Evolutionary conservation across 257 asterid genomes (phyloP), one percentile per base, ranked within the genome.

Genomic region (Rubia yunnanensis): DNA sequence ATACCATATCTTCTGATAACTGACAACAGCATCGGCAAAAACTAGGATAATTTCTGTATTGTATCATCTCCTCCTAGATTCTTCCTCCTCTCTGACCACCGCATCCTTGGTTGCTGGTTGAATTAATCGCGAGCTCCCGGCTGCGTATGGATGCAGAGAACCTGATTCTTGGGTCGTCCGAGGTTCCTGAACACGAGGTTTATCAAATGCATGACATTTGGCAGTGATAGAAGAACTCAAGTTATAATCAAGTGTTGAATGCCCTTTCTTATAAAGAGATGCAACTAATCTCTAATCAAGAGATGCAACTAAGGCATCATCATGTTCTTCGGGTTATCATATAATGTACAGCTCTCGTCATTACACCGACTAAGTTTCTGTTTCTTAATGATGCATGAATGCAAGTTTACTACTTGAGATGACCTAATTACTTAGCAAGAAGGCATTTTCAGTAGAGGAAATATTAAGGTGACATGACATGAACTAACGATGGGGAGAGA

Each of bases 121-220:
- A 67, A 44, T 44, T 15, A 59, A 54, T 73, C 75, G 75, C n/a
- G 63, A 69, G 49, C 65, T 69, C 26, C 77, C 74, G 14, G 69
- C 68, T 65, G 79, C 63, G 35, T 63, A 73, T 26, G 85, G 81
- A 60, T 63, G 82, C 38, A 72, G 72, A 60, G 86, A 80, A 66
- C 81, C 81, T 5, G 81, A 71, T 56, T 84, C 91, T 14, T 82
- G 85, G 68, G 64, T 66, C 10, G 82, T 64, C 55, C 96, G 92
- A 63, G 87, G 83, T 48, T 88, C 98, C 96, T 91, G 83, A 30
- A 59, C 35, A 28, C 54, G 17, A 48, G 41, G 22, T 31, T 65
- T 18, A n/a, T 48, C 46, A 27, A 65, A 65, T 24, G 53, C 28
- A 8, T 65, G 17, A 23, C 30, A 61, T 18, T 20, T 6, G 4